Base-by-base conservation (phyloP, 2,329 filamentous ascomycete species). In the Alternaria brassicicola region DNA sequence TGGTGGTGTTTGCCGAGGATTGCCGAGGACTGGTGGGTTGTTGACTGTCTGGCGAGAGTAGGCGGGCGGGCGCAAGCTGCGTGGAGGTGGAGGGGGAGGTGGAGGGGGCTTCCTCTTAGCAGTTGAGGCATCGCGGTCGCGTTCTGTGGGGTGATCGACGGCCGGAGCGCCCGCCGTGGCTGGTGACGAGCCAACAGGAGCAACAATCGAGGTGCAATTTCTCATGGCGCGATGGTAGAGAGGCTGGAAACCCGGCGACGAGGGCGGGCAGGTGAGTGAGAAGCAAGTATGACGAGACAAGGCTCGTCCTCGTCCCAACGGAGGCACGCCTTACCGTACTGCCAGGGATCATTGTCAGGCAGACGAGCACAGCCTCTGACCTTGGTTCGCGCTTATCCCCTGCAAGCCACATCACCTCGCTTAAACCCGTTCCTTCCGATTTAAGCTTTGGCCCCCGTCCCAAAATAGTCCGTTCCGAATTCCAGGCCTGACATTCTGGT, bases 21-120 rank as follows among this genome's bases (percentile, higher is more conserved):
- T 72, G 65, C 74, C 76, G 23, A 74, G 66, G 3, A 76, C 63
- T 3, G 79, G 76, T 9, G 78, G 79, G 36, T 78, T 77, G 67
- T 80, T 81, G 35, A 76, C 66, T 17, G 76, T 76, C 50, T 76
- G 66, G 57, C 78, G 56, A 58, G 63, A 57, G 59, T 71, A 66
- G 48, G 61, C 62, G 6, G 75, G 73, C 13, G 72, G 75, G 49
- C 75, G 66, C 48, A 76, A 73, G 43, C 73, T 70, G 17, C 78
- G 75, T 13, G 78, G 76, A 19, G 75, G 73, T 28, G 76, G 76
- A 8, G 75, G 75, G 13, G 78, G 76, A 19, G 75, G 73, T 28
- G 76, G 76, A 8, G 75, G 75, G 7, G 78, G 78, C 39, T 70
- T 72, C 60, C 74, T 74, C 67, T 77, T 76, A 41, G 65, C 67